Evolutionary conservation across 2,329 filamentous ascomycete species (phyloP), one percentile per base, ranked within the genome.

Genomic region (Epichloe amarillans): DNA sequence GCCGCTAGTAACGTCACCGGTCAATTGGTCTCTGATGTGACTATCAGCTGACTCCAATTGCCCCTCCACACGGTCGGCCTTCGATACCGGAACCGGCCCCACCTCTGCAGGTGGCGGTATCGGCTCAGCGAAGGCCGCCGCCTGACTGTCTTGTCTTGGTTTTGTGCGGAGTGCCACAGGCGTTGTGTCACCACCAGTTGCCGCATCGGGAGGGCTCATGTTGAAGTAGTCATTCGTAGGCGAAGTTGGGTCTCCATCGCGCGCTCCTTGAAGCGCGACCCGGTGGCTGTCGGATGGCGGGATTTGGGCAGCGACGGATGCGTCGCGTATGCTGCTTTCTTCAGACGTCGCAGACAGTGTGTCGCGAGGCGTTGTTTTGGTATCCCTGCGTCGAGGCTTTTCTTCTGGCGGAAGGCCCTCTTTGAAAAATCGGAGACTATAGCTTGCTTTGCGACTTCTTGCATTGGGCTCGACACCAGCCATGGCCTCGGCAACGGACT

Each of bases 391-490:
- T 57, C 75, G 77, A 41, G 65, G 61, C 59, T 76, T 76, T 43
- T 83, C 78, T 49, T 81, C 76, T 3, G 64, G 61, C n/a, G 79
- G 78, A 17, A 83, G 66, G 36, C 79, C 80, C 62, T 84, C 80
- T 54, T 79, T 81, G 69, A 84, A 84, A 58, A 84, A 81, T 2
- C 81, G 73, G 52, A 84, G 67, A 56, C 79, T 82, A 62, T 84
- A 80, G 58, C 80, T 84, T 39, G 81, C 76, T 64, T 84, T 84
- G 56, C 81, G 76, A 59, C 80, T 86, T 49, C 81, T 76, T 44
- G 76, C 76, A 60, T 77, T 82, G 58, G 72, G 78, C 58, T 83
- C 80, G n/a, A 76, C 68, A 2, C 79, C 79, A 17, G 77, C 73
- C 60, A 83, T 70, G 30, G 76, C 77, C 55, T 82, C 78, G 5